Evolutionary conservation across 108 stramenopile genomes (phyloP).

Genomic region (Seminavis robusta): DNA sequence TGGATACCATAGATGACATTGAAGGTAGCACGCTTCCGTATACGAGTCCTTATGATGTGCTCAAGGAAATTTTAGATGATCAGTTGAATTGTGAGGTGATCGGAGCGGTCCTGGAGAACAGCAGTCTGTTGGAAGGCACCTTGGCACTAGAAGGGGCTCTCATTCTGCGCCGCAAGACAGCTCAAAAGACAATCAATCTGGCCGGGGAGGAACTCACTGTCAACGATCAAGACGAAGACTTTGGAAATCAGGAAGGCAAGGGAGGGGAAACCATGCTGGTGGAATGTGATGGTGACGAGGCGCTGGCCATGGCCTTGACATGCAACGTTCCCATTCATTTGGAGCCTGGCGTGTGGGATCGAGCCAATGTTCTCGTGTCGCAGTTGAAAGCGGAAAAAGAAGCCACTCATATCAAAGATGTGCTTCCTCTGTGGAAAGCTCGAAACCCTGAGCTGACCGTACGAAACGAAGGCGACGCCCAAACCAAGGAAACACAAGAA

Average conservation of each 20-base stretch:
- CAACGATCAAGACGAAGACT: conserved; percentile 57
- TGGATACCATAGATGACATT: conserved; percentile 42
- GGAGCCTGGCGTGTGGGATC: conserved; percentile 52
- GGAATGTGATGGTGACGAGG: conserved; percentile 87
- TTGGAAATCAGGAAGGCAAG: conserved; percentile 49
- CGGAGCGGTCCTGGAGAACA: conserved; percentile 75
- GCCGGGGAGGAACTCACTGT: conserved; percentile 48
- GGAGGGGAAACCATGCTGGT: conserved; percentile 70
- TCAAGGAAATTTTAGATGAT: conserved; percentile 66
- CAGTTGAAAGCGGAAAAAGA: conserved; percentile 1
- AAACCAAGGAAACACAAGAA: conserved; percentile 18
- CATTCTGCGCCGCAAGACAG: conserved; percentile 56
- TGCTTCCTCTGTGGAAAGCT: conserved; percentile 33
- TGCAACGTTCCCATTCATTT: conserved; percentile 47
- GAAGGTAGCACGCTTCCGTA: conserved; percentile 28
- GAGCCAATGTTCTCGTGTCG: conserved; percentile 18
- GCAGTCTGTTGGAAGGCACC: conserved; percentile 66
- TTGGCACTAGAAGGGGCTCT: conserved; percentile 76
- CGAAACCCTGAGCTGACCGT: conserved; percentile 29
- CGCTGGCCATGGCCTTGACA: conserved; percentile 77
- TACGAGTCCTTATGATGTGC: conserved; percentile 63
- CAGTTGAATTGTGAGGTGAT: conserved; percentile 75
- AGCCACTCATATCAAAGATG: conserved; percentile 10
- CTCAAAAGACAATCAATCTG: conserved; percentile 32
- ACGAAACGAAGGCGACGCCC: conserved; percentile 53